Evolutionary conservation across 164 flowering plant species (phyloP).

Genomic region (Nelumbo lutea): DNA sequence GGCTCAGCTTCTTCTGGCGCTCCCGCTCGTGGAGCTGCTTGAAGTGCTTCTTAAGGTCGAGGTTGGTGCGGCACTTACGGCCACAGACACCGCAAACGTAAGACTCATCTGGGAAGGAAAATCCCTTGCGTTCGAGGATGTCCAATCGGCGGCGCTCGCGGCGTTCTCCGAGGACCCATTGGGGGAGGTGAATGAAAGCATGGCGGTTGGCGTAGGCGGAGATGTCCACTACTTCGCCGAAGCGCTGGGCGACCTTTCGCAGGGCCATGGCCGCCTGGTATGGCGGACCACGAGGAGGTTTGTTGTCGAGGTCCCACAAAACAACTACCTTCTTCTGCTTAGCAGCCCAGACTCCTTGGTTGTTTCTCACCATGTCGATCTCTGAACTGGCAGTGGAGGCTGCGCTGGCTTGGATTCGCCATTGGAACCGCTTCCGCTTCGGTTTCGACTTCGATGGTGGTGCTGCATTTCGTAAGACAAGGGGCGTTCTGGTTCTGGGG

Average conservation of each 20-base stretch:
- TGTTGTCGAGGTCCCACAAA: slow-evolving; percentile 93
- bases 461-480: neutral
- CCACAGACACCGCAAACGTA: slow-evolving; percentile 87
- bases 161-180: slow-evolving; percentile 71
- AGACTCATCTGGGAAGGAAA: slow-evolving; percentile 35
- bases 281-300: slow-evolving; percentile 95
- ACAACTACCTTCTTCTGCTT: slow-evolving; percentile 67
- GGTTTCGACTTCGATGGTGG: neutral
- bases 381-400: slow-evolving; percentile 25
- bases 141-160: slow-evolving; percentile 50
- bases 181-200: slow-evolving; percentile 78
- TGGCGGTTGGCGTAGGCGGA: slow-evolving; percentile 96
- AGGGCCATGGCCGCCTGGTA: slow-evolving; percentile 70
- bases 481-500: neutral
- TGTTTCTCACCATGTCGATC: slow-evolving; percentile 70
- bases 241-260: slow-evolving; percentile 39
- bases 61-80: slow-evolving; percentile 64
- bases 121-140: slow-evolving; percentile 61
- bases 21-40: slow-evolving; percentile 84
- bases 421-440: slow-evolving; percentile 4
- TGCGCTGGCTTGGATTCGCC: slow-evolving; percentile 11
- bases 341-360: slow-evolving; percentile 52
- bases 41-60: slow-evolving; percentile 81
- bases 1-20: slow-evolving; percentile 73
- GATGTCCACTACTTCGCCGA: slow-evolving; percentile 66